Evolutionary conservation across 1,284 basidiomycete species (phyloP).

Genomic region (Prillingera fragicola): DNA sequence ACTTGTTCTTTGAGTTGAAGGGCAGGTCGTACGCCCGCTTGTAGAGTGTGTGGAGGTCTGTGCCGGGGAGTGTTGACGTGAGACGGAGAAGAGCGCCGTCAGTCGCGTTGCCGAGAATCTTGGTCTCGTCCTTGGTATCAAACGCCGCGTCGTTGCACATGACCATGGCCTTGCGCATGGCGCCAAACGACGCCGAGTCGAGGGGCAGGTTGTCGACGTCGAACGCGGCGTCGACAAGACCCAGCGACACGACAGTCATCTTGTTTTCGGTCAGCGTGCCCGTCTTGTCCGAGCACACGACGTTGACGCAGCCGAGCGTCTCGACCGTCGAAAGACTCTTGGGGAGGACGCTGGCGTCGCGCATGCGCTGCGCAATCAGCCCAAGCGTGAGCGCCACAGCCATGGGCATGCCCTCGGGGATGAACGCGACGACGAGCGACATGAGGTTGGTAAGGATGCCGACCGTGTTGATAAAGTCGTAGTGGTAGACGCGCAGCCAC

Average conservation of each 20-base stretch:
- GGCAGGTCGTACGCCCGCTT: conserved; percentile 47
- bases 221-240: conserved; percentile 48
- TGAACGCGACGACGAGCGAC: conserved; percentile 57
- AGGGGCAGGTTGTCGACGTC: conserved; percentile 35
- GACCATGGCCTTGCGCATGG: conserved; percentile 15
- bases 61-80: conserved; percentile 47
- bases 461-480: conserved; percentile 56
- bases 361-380: conserved; percentile 54
- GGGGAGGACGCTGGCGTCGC: conserved; percentile 56
- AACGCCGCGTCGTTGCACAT: conserved; percentile 62
- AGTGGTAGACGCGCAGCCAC: conserved; percentile 51
- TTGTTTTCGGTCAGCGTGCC: conserved; percentile 52
- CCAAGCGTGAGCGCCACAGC: conserved; percentile 49
- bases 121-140: conserved; percentile 43
- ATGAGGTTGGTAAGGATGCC: conserved; percentile 57
- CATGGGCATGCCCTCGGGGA: conserved; percentile 56
- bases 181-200: conserved; percentile 17
- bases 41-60: conserved; percentile 38
- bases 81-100: conserved; percentile 59
- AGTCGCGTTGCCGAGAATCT: conserved; percentile 60
- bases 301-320: conserved; percentile 57
- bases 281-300: conserved; percentile 58
- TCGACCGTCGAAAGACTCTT: conserved; percentile 59
- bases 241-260: conserved; percentile 50
- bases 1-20: conserved; percentile 64